Conservation (phyloP, 352 stramenopile genomes). For the Phytophthora quininea region DNA sequence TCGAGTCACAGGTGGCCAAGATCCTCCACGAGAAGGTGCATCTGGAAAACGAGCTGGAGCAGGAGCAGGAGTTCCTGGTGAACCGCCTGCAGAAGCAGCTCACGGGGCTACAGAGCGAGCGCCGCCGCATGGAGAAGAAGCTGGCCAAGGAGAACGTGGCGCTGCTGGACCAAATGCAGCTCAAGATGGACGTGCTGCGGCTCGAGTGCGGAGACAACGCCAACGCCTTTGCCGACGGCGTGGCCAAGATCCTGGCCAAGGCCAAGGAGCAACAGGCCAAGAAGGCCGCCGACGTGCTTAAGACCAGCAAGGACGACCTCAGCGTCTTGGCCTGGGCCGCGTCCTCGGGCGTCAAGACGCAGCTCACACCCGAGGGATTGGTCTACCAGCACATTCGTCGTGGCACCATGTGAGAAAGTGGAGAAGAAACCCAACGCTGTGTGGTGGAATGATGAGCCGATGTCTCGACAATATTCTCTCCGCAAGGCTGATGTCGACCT, state of each 20-base stretch:
- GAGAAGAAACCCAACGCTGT: neutral
- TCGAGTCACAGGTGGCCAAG: conserved; percentile 82
- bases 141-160: conserved; percentile 75
- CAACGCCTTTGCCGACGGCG: conserved; percentile 65
- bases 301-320: conserved; percentile 69
- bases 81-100: conserved; percentile 89
- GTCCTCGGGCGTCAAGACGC: conserved; percentile 32
- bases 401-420: conserved; percentile 67
- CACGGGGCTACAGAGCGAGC: conserved; percentile 65
- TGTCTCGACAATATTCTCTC: neutral
- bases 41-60: conserved; percentile 87
- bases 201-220: conserved; percentile 63
- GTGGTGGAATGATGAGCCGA: neutral
- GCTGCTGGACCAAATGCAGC: conserved; percentile 70
- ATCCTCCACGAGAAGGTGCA: conserved; percentile 87
- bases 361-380: conserved; percentile 56
- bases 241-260: conserved; percentile 50
- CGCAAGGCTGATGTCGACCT: neutral
- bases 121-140: conserved; percentile 75
- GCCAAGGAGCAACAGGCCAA: conserved; percentile 64
- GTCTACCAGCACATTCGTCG: conserved; percentile 77
- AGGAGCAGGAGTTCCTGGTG: conserved; percentile 89
- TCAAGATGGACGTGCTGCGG: conserved; percentile 66
- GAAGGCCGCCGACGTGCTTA: conserved; percentile 51
- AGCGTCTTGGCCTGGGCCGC: conserved; percentile 50